A percentile compares a stretch with the other conserved stretches of the same genome.
Conservation (phyloP, 768 basidiomycete species). For the Vararia minispora region DNA sequence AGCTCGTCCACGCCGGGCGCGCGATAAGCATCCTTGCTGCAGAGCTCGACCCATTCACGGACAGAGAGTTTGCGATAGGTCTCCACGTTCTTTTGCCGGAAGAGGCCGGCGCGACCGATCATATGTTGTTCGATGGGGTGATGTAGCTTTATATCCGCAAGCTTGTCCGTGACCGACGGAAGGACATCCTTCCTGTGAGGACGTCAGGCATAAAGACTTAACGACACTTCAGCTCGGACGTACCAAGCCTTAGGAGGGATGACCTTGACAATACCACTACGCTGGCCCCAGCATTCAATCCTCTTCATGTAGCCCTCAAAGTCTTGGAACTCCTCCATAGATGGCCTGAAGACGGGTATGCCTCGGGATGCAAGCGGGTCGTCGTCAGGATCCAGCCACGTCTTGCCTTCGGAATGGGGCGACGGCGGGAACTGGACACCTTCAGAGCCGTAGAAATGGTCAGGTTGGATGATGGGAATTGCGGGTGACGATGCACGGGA, state of each 20-base stretch:
- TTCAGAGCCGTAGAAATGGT: conserved; percentile 71
- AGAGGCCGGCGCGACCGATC: conserved; percentile 77
- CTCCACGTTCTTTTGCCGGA: conserved; percentile 85
- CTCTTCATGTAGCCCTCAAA: conserved; percentile 86
- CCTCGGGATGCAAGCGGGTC: conserved; percentile 78
- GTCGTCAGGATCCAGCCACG: conserved; percentile 68
- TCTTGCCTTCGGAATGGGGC: conserved; percentile 48
- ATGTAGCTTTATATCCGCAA: conserved; percentile 68
- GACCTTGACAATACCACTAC: conserved; percentile 91
- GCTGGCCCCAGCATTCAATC: conserved; percentile 83
- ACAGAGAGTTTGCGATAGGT: conserved; percentile 76
- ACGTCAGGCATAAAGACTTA: conserved; percentile 12
- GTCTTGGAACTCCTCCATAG: conserved; percentile 83
- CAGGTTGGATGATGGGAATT: conserved; percentile 50
- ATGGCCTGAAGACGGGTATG: conserved; percentile 93
- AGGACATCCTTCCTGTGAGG: conserved; percentile 53
- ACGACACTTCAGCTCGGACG: conserved; percentile 20
- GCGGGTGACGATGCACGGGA: conserved; percentile 37
- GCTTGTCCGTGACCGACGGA: conserved; percentile 59
- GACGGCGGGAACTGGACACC: conserved; percentile 38
- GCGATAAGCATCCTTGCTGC: conserved; percentile 56
- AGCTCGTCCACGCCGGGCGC: conserved; percentile 66
- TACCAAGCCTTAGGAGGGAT: conserved; percentile 94
- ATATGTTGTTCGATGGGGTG: conserved; percentile 92
- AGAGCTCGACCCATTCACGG: conserved; percentile 80